Evolutionary conservation across 2,329 filamentous ascomycete species (phyloP).

Genomic region (Sclerotinia sclerotiorum): DNA sequence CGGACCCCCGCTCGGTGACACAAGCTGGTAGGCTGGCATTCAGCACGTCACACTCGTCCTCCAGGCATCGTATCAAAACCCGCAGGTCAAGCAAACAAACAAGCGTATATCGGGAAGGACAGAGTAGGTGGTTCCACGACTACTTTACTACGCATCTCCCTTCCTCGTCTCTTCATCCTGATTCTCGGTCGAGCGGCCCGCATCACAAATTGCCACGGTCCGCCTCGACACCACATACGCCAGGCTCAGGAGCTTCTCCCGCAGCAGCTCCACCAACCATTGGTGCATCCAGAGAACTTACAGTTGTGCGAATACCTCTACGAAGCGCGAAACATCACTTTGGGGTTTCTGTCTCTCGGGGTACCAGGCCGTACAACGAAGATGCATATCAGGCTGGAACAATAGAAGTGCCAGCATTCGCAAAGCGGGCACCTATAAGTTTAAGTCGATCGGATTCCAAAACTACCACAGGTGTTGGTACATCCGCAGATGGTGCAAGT

Average conservation of each 20-base stretch:
- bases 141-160: constrained; percentile 97
- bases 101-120: constrained; percentile 20
- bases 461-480: constrained; percentile 48
- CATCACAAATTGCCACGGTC: constrained; percentile 86
- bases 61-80: constrained; percentile 17
- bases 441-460: constrained; percentile 38
- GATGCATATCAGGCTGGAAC: constrained; percentile 93
- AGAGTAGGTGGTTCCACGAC: constrained; percentile 67
- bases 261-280: constrained; percentile 59
- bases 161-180: constrained; percentile 87
- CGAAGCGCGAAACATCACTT: constrained; percentile 96
- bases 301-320: constrained; percentile 91
- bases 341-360: constrained; percentile 74
- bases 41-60: constrained; percentile 17
- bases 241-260: constrained; percentile 53
- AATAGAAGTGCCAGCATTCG: constrained; percentile 89
- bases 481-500: constrained; percentile 70
- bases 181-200: constrained; percentile 66
- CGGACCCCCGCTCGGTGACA: constrained; percentile 15
- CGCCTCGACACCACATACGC: constrained; percentile 76
- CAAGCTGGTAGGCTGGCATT: constrained; percentile 22
- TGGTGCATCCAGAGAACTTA: constrained; percentile 70
- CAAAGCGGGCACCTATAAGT: constrained; percentile 73
- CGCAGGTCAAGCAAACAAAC: constrained; percentile 17
- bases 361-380: constrained; percentile 86